Conservation (phyloP, 768 basidiomycete species). For the Russula brevipes region DNA sequence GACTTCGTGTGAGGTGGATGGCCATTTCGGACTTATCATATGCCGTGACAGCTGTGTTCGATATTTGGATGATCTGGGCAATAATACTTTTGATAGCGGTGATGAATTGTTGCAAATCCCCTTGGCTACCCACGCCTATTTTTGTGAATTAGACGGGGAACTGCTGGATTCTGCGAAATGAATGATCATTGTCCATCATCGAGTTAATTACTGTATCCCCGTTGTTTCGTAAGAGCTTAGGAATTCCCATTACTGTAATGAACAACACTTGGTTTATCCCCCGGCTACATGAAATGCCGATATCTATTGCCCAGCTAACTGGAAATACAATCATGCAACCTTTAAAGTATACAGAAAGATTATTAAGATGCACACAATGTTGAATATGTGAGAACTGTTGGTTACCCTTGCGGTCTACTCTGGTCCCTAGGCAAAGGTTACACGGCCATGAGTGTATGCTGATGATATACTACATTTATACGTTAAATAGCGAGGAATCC, state of each 20-base stretch:
- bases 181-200: not conserved
- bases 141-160: not conserved
- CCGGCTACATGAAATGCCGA: not conserved
- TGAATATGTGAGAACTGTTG: not conserved
- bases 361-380: not conserved
- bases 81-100: not conserved
- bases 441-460: constrained; percentile 1
- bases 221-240: too few species aligned
- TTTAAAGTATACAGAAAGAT: constrained; percentile 8
- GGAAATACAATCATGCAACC: not conserved
- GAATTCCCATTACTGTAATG: too few species aligned
- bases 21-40: not conserved
- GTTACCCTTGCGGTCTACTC: not conserved
- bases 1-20: not conserved
- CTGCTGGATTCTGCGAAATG: not conserved
- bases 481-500: constrained; percentile 3
- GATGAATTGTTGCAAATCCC: not conserved
- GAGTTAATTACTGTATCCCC: not conserved
- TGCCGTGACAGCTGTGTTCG: not conserved
- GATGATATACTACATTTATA: constrained; percentile 13
- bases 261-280: not conserved
- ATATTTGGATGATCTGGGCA: not conserved
- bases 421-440: not conserved
- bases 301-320: not conserved
- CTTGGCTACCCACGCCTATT: not conserved